Conservation (phyloP, 176 grass and related monocot species). For the Secale cereale region DNA sequence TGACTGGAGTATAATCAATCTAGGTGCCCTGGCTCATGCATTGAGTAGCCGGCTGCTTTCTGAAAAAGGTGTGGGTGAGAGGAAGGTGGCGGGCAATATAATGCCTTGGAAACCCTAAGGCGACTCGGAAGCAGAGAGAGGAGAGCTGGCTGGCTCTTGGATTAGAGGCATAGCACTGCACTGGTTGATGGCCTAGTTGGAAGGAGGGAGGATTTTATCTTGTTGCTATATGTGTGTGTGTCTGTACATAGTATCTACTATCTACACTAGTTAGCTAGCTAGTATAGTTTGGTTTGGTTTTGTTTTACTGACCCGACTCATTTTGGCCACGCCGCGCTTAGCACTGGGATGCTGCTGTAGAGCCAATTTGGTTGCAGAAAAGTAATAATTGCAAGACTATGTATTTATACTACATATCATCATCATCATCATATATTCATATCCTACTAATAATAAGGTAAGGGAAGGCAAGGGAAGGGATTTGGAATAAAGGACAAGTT, state of each 20-base stretch:
- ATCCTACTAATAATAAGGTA: too few species aligned
- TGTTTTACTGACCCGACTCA: background rate
- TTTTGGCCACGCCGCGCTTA: too few species aligned
- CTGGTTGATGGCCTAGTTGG: background rate
- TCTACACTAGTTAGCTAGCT: too few species aligned
- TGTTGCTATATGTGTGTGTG: background rate
- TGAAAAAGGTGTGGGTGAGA: background rate
- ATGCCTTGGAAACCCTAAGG: background rate
- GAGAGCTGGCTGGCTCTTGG: background rate
- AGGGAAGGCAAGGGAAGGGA: background rate
- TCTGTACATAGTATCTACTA: background rate
- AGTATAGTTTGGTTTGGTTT: background rate
- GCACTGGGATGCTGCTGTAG: background rate
- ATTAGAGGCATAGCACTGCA: background rate
- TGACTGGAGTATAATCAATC: slow-evolving; percentile 28
- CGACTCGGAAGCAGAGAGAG: background rate
- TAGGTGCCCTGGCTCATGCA: slow-evolving; percentile 1
- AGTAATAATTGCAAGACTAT: background rate
- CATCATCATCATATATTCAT: background rate
- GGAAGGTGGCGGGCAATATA: background rate
- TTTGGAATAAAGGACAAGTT: background rate
- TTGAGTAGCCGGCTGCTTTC: background rate
- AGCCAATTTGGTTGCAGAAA: background rate
- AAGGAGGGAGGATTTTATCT: background rate
- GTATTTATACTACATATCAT: background rate